Conservation (phyloP, 2,329 filamentous ascomycete species). For the Aureobasidium sp. region DNA sequence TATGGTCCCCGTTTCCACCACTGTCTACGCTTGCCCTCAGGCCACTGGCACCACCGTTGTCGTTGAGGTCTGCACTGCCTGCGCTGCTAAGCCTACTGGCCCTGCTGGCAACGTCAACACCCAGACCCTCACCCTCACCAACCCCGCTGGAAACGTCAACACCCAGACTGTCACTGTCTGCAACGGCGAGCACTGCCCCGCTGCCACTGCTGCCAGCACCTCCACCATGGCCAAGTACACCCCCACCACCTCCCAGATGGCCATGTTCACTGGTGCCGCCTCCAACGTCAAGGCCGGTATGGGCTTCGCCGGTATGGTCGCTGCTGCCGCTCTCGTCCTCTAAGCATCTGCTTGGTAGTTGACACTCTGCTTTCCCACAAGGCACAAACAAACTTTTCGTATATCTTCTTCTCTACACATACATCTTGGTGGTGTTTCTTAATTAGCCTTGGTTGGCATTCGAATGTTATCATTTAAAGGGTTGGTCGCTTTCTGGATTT, state of each 20-base stretch:
- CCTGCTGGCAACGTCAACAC: too few species aligned
- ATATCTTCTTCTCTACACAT: neutral
- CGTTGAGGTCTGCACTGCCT: conserved; percentile 6
- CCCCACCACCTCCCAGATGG: neutral
- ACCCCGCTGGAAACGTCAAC: conserved; percentile 9
- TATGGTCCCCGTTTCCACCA: neutral
- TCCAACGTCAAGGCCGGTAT: conserved; percentile 8
- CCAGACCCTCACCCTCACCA: too few species aligned
- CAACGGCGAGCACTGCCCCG: conserved; percentile 2
- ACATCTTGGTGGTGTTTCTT: neutral
- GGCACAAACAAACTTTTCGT: neutral
- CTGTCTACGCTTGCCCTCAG: neutral
- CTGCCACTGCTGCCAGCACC: neutral
- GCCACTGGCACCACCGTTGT: neutral
- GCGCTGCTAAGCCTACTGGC: neutral
- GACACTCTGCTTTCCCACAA: neutral
- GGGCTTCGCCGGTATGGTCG: conserved; percentile 6
- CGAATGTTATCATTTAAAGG: neutral
- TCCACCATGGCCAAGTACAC: neutral
- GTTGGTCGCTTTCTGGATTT: neutral
- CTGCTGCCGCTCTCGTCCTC: conserved; percentile 10
- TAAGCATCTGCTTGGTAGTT: conserved; percentile 4
- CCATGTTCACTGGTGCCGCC: conserved; percentile 12
- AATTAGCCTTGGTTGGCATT: conserved; percentile 6
- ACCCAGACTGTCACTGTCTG: conserved; percentile 11